A percentile compares a stretch with the other conserved stretches of the same genome.
These are phyloP conservation scores for Cytidiella melzeri DNA, from an alignment of 768 basidiomycete genomes.

Conservation along the genomic window DNA sequence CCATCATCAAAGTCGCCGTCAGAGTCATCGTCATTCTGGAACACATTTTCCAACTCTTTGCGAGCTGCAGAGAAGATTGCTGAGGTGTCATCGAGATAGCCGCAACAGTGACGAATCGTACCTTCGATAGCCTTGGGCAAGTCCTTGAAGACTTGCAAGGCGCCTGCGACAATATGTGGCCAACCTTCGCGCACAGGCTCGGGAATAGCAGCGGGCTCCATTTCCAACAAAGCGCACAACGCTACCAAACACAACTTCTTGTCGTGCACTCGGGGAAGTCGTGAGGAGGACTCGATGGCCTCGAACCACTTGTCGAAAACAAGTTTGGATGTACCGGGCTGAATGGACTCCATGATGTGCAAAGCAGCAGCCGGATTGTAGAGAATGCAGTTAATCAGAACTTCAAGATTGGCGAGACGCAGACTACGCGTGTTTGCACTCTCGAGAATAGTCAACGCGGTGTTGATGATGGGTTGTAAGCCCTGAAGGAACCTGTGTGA, in stretches of 20 bases:
- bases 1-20: constrained; percentile 43
- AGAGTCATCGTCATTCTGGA: constrained; percentile 33
- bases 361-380: constrained; percentile 80
- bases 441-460: constrained; percentile 54
- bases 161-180: constrained; percentile 66
- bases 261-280: constrained; percentile 82
- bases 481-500: constrained; percentile 32
- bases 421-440: constrained; percentile 57
- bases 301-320: constrained; percentile 87
- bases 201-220: constrained; percentile 53
- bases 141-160: constrained; percentile 69
- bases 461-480: constrained; percentile 57
- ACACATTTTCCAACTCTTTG: constrained; percentile 51
- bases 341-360: constrained; percentile 61
- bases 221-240: constrained; percentile 70
- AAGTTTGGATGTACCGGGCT: constrained; percentile 52
- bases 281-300: constrained; percentile 51
- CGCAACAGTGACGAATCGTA: no score
- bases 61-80: constrained; percentile 39
- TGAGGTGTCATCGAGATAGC: no score
- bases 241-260: constrained; percentile 80
- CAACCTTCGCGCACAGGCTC: constrained; percentile 61
- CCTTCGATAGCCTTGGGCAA: constrained; percentile 73
- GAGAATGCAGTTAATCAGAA: constrained; percentile 74
- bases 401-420: constrained; percentile 73